Percentiles rank a stretch among this genome's conserved stretches.
phyloP scores from a whole-genome alignment of 2,329 filamentous ascomycete genomes.

The Fusarium nisikadoi region DNA sequence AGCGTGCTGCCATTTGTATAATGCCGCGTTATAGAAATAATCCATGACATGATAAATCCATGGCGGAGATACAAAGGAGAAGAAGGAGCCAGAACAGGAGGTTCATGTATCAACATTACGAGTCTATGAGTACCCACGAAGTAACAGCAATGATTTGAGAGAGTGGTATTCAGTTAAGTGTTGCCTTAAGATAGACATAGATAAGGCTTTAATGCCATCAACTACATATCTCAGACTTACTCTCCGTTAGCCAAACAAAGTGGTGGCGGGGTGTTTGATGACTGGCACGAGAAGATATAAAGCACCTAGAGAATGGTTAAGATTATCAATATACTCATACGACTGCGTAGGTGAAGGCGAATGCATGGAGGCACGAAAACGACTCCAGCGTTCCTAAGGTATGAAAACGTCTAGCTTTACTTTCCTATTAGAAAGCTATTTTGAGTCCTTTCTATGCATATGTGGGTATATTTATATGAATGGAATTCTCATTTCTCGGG shows the following conservation, averaged over 20 bases:
- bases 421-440: not conserved
- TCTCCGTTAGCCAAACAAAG: not conserved
- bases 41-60: not conserved
- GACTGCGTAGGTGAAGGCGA: not conserved
- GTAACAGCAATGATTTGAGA: not conserved
- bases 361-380: not conserved
- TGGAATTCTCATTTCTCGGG: not conserved
- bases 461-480: not conserved
- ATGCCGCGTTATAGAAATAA: not conserved
- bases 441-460: not conserved
- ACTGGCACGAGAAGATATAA: not conserved
- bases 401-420: not conserved
- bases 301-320: not conserved
- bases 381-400: not conserved
- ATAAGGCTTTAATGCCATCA: not conserved
- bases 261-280: too few species aligned
- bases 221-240: not conserved
- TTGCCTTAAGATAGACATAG: not conserved
- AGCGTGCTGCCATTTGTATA: not conserved
- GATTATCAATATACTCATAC: not conserved
- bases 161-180: not conserved
- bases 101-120: constrained; percentile 7
- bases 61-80: not conserved
- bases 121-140: not conserved
- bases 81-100: not conserved